Evolutionary conservation across 768 basidiomycete species (phyloP), one percentile per base, ranked within the genome.

Genomic region (Russula dissimulans): DNA sequence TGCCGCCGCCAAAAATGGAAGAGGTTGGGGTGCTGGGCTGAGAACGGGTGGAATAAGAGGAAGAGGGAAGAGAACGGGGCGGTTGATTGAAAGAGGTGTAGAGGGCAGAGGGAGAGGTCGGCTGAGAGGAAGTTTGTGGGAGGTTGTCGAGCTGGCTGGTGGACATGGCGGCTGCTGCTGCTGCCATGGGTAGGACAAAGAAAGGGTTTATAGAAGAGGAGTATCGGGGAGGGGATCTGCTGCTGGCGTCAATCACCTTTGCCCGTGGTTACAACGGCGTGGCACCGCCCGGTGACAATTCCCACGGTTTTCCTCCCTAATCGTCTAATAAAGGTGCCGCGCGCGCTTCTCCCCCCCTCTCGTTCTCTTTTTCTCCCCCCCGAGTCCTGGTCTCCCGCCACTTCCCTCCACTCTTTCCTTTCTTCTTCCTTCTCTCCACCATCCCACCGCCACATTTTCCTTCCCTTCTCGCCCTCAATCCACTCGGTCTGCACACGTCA

Each of bases 21-120:
- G 57, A 64, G 63, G 75, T 77, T 62, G 74, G 74, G 3, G 76
- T 78, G 14, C 68, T 76, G 48, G 79, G 79, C 1, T 78, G 78
- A 50, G 74, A 74, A 60, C 76, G 77, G 41, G 76, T 67, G 22
- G 73, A 67, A 39, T 69, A 71, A 58, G 68, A 69, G 61, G 73
- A 61, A 62, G 70, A 75, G 66, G 79, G 73, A 73, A 54, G 39
- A 32, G 70, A 32, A 62, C 54, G 44, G 66, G 58, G 46, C 71
- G 77, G 77, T 14, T 74, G 71, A 44, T 63, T 64, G 57, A 69
- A 61, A 15, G 71, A 67, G n/a, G 66, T 72, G 67, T 67, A 77
- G 70, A 65, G 77, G 17, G 71, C 75, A 29, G 71, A 68, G 15
- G 72, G 72, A 2, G 73, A 71, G 26, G 70, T 69, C 26, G 73